Base-by-base conservation (phyloP, 2,329 filamentous ascomycete species). In the Fusarium sarcochroum region DNA sequence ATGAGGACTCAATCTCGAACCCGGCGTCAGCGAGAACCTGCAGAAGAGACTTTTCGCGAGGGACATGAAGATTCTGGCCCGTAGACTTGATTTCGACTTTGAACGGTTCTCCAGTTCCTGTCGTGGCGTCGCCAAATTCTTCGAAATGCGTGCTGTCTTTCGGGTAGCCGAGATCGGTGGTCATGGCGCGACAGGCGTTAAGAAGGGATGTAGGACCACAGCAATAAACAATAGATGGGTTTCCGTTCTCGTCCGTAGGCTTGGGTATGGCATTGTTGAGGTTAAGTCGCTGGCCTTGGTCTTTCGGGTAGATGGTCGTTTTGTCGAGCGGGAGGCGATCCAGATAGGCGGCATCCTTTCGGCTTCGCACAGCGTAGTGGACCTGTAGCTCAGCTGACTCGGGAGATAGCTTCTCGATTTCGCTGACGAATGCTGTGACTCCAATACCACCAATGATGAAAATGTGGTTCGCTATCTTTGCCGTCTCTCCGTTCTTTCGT, bases 381-480 rank as follows among this genome's bases (percentile, higher is more conserved):
- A 64, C 23, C 1, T 64, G 41, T 9, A 66, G 8, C 8, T 46
- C 11, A 8, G 18, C 20, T 6, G 17, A 27, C 3, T 23, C 30
- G 4, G 2, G 37, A 6, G 37, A 42, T 2, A 66, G 9, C 5
- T 23, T 48, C 2, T 63, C 38, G 2, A 66, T 53, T 11, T 63
- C 58, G 0, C 37, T 8, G 9, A 66, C 14, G 1, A 68, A 66
- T 4, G 63, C 63, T 17, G 63, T 66, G 1, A 68, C 14, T 6
- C 63, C 63, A 3, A 68, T 64, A 13, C 63, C 63, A 0, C 63
- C 63, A 14, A 66, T 58, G 2, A 66, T n/a, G 17, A 66, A 68
- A 11, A 66, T 42, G 2, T 66, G 63, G 5, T 41, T 52, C 15
- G 13, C 21, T 18, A 2, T 32, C 20, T 5, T 7, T 1, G 10